phyloP scores from a whole-genome alignment of 352 stramenopile species.

The Phytopythium litorale region DNA sequence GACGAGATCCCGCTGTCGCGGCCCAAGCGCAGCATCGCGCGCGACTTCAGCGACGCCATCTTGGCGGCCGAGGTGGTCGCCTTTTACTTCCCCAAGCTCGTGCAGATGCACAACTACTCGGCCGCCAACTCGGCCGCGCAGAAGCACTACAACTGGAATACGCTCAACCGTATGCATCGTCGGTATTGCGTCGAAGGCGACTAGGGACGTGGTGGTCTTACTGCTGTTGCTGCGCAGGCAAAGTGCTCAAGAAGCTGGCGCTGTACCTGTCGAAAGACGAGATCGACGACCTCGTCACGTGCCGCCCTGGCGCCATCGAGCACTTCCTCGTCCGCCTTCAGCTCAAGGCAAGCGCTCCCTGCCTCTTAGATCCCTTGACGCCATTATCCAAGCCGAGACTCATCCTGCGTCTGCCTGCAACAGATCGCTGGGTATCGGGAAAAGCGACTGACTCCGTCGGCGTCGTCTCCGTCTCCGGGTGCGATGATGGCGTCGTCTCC shows the following conservation, averaged over 20 bases:
- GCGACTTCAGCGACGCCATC: constrained; percentile 95
- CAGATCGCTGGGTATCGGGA: constrained; percentile 82
- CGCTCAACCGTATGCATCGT: constrained; percentile 79
- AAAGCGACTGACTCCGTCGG: constrained; percentile 36
- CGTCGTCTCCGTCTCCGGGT: constrained; percentile 11
- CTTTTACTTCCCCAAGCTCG: constrained; percentile 94
- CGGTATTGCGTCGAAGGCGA: background rate
- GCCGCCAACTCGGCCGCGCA: constrained; percentile 90
- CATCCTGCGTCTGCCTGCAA: constrained; percentile 7
- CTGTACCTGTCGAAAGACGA: constrained; percentile 84
- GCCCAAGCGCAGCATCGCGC: constrained; percentile 94
- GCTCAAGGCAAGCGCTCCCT: constrained; percentile 61
- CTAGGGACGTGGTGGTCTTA: constrained; percentile 9
- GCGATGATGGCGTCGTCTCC: background rate
- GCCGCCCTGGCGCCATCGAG: constrained; percentile 86
- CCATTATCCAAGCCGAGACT: background rate
- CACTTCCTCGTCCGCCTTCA: constrained; percentile 89
- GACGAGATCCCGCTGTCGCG: constrained; percentile 93
- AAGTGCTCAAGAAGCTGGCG: constrained; percentile 85
- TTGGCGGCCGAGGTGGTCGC: constrained; percentile 89
- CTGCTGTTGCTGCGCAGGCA: constrained; percentile 20
- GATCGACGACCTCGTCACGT: constrained; percentile 91
- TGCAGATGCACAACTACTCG: constrained; percentile 97
- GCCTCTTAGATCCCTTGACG: background rate
- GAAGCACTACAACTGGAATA: constrained; percentile 97